phyloP scores from a whole-genome alignment of 2,329 filamentous ascomycete species.

The Penicillium palitans region DNA sequence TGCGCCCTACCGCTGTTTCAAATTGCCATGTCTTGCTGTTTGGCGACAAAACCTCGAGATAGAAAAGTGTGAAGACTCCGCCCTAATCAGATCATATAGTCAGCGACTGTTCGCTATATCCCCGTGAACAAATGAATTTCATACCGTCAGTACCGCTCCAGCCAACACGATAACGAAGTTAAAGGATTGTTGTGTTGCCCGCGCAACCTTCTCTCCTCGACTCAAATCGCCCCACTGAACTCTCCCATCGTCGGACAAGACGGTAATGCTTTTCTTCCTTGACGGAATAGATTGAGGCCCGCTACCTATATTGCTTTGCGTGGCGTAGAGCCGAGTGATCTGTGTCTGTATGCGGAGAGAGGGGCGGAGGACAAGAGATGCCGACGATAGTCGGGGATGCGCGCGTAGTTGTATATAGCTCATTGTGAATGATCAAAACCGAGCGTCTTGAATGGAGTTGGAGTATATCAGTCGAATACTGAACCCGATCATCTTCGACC shows the following conservation, averaged over 20 bases:
- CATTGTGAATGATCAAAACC: conserved; percentile 13
- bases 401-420: conserved; percentile 21
- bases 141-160: conserved; percentile 74
- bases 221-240: conserved; percentile 80
- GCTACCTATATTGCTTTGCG: conserved; percentile 51
- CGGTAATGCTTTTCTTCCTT: conserved; percentile 68
- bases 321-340: conserved; percentile 57
- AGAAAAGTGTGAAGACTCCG: conserved; percentile 76
- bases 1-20: conserved; percentile 78
- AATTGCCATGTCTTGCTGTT: conserved; percentile 86
- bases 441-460: neutral
- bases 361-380: conserved; percentile 30
- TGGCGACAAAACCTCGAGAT: conserved; percentile 77
- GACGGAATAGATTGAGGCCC: conserved; percentile 47
- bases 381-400: conserved; percentile 17
- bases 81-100: conserved; percentile 50
- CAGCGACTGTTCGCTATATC: neutral
- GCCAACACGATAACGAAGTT: conserved; percentile 77
- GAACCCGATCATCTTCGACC: neutral
- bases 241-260: conserved; percentile 81
- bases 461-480: neutral
- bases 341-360: conserved; percentile 35
- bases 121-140: conserved; percentile 19
- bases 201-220: conserved; percentile 72
- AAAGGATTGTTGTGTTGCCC: conserved; percentile 86